Evolutionary conservation across 2,329 filamentous ascomycete species (phyloP).

Genomic region (Fusarium illudens): DNA sequence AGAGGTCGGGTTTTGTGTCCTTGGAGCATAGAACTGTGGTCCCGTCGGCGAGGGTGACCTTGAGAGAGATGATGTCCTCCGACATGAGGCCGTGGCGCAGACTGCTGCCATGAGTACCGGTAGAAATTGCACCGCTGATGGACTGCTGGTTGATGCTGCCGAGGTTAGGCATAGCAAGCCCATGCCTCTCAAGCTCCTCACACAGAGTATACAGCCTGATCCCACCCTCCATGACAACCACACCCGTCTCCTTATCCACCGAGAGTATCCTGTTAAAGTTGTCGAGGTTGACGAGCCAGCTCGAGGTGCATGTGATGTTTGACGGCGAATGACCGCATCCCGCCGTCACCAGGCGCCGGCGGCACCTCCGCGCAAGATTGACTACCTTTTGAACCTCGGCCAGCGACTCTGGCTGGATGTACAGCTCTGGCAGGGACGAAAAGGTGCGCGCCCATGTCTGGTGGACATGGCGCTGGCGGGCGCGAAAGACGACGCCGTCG

Average conservation of each 20-base stretch:
- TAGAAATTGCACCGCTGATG: conserved; percentile 90
- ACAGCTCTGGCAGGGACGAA: conserved; percentile 87
- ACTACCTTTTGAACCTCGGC: conserved; percentile 85
- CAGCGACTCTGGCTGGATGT: conserved; percentile 82
- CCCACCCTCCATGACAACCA: conserved; percentile 85
- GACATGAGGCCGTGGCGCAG: conserved; percentile 84
- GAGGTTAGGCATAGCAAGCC: conserved; percentile 87
- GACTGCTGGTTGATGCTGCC: conserved; percentile 96
- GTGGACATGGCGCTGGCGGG: conserved; percentile 76
- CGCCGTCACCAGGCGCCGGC: conserved; percentile 83
- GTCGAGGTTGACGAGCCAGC: conserved; percentile 95
- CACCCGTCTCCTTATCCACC: conserved; percentile 70
- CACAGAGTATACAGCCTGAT: conserved; percentile 83
- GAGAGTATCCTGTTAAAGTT: conserved; percentile 76
- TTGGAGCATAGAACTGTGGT: conserved; percentile 75
- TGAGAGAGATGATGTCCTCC: conserved; percentile 76
- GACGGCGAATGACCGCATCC: conserved; percentile 93
- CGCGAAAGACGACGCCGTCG: conserved; percentile 75
- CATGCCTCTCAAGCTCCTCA: conserved; percentile 74
- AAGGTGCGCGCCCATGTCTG: conserved; percentile 96
- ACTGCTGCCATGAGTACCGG: conserved; percentile 92
- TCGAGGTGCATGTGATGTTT: conserved; percentile 89
- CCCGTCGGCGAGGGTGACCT: conserved; percentile 84
- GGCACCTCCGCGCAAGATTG: conserved; percentile 79
- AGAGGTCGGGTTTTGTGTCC: conserved; percentile 77